Conservation (phyloP, 2,329 filamentous ascomycete species). For the Colletotrichum cuscutae region DNA sequence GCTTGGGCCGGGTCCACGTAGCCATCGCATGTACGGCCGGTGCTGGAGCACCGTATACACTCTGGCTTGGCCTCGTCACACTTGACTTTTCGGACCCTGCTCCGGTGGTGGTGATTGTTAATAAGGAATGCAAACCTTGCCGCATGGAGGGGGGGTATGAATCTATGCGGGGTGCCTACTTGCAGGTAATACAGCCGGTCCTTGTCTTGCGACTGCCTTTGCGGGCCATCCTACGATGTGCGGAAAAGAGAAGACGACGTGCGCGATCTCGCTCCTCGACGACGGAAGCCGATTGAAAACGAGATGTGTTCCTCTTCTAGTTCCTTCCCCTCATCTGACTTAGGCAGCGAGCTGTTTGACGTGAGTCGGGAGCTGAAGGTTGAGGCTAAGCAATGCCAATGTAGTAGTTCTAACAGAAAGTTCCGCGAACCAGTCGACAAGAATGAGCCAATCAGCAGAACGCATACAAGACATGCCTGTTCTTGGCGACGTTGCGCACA, state of each 20-base stretch:
- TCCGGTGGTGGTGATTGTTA: neutral
- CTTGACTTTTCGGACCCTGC: constrained; percentile 64
- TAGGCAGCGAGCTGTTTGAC: neutral
- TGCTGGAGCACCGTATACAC: constrained; percentile 63
- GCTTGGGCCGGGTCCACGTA: constrained; percentile 45
- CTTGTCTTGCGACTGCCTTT: constrained; percentile 57
- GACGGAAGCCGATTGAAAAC: neutral
- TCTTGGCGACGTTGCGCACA: neutral
- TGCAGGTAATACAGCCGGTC: constrained; percentile 65
- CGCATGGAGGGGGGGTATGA: too few species aligned
- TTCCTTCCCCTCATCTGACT: neutral
- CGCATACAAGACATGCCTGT: neutral
- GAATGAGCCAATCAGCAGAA: neutral
- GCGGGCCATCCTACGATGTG: constrained; percentile 31
- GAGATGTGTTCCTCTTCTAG: neutral
- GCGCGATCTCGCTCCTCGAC: neutral
- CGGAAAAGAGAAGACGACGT: neutral
- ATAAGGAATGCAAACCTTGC: too few species aligned
- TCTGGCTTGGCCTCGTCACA: constrained; percentile 65
- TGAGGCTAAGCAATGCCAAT: neutral
- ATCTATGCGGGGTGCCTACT: constrained; percentile 48
- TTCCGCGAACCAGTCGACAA: neutral
- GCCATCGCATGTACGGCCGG: constrained; percentile 67
- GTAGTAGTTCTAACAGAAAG: neutral
- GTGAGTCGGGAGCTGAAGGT: neutral